phyloP scores from a whole-genome alignment of 306 rosid species.

The Lathyrus aphaca region DNA sequence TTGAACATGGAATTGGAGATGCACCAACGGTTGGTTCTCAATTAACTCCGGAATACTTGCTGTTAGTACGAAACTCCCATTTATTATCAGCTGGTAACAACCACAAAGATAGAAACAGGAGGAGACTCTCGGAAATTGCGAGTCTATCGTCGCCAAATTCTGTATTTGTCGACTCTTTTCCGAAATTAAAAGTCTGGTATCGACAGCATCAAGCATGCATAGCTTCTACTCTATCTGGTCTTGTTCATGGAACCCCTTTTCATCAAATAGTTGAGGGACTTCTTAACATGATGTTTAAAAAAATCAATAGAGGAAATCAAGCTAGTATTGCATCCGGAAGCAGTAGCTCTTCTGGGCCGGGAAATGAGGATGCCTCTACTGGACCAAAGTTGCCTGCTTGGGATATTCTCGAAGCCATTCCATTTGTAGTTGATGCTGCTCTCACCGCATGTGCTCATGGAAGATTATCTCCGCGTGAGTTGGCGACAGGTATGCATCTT shows the following conservation, averaged over 20 bases:
- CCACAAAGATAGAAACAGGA: slow-evolving; percentile 64
- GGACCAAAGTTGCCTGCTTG: slow-evolving; percentile 96
- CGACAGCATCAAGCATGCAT: slow-evolving; percentile 97
- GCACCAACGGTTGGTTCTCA: slow-evolving; percentile 94
- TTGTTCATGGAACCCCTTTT: slow-evolving; percentile 91
- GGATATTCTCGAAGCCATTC: slow-evolving; percentile 95
- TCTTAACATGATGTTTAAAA: slow-evolving; percentile 88
- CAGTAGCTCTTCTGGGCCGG: slow-evolving; percentile 90
- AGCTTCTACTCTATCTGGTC: slow-evolving; percentile 95
- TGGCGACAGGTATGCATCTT: slow-evolving; percentile 78
- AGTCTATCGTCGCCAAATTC: slow-evolving; percentile 76
- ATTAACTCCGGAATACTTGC: slow-evolving; percentile 91
- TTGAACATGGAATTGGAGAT: slow-evolving; percentile 92
- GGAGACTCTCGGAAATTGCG: slow-evolving; percentile 79
- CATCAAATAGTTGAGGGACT: slow-evolving; percentile 96
- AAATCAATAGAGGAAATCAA: slow-evolving; percentile 70
- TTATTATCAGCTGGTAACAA: slow-evolving; percentile 64
- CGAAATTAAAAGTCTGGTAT: slow-evolving; percentile 89
- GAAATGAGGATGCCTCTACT: slow-evolving; percentile 61
- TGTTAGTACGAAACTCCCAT: slow-evolving; percentile 78
- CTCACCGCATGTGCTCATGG: slow-evolving; percentile 97
- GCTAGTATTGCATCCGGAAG: slow-evolving; percentile 77
- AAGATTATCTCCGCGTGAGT: slow-evolving; percentile 90
- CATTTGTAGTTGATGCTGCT: slow-evolving; percentile 98
- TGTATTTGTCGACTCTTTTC: slow-evolving; percentile 91